phyloP scores from a whole-genome alignment of 1,284 basidiomycete genomes.

The Tilletia setariae region DNA sequence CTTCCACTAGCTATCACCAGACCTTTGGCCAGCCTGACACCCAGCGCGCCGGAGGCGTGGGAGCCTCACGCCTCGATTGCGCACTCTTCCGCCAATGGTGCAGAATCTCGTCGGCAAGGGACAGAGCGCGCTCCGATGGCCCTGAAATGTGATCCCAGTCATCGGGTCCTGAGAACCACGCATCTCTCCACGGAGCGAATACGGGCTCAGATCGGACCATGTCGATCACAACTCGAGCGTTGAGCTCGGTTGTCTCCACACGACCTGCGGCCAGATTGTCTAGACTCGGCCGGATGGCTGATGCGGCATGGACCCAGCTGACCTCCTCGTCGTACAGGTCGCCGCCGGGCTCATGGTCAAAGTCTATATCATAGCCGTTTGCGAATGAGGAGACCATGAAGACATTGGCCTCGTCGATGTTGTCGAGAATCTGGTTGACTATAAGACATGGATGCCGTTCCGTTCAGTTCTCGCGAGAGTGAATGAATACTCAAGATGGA shows the following conservation, averaged over 20 bases:
- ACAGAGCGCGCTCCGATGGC: neutral
- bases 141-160: no score
- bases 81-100: constrained; percentile 4
- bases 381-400: neutral
- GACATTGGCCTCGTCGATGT: constrained; percentile 4
- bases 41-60: no score
- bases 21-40: constrained; percentile 7
- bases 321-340: constrained; percentile 1
- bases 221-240: neutral
- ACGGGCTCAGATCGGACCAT: neutral
- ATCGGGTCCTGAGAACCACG: no score
- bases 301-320: neutral
- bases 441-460: no score
- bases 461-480: no score
- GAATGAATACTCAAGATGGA: neutral
- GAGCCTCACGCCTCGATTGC: neutral
- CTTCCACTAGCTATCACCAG: no score
- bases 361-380: neutral
- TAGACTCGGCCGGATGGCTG: neutral
- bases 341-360: neutral
- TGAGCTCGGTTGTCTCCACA: neutral
- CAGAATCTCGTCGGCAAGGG: neutral
- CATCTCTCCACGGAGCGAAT: neutral
- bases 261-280: neutral
- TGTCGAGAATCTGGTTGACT: neutral